Conservation (phyloP, 495 filamentous ascomycete species). For the Parathielavia appendiculata region DNA sequence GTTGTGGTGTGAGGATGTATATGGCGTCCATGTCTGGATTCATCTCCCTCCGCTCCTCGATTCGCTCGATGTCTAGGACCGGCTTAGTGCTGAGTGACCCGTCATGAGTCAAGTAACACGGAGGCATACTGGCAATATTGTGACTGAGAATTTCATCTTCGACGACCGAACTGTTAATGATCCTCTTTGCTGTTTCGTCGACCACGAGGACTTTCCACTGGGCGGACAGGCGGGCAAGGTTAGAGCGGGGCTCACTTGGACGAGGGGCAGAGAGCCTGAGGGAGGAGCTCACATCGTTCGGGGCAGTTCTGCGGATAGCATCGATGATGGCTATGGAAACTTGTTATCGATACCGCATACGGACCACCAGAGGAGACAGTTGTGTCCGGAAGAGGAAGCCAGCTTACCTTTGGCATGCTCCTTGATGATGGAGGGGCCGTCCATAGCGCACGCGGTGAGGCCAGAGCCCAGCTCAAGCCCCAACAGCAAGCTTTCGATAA, state of each 20-base stretch:
- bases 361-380: background rate
- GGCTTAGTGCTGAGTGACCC: slow-evolving; percentile 17
- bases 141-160: slow-evolving; percentile 94
- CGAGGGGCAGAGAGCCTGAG: slow-evolving; percentile 10
- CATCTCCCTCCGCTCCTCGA: slow-evolving; percentile 72
- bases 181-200: slow-evolving; percentile 69
- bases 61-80: slow-evolving; percentile 74
- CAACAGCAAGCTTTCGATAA: background rate
- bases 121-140: slow-evolving; percentile 80
- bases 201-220: slow-evolving; percentile 96
- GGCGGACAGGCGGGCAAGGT: slow-evolving; percentile 8
- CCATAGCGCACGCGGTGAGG: slow-evolving; percentile 23
- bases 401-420: slow-evolving; percentile 34
- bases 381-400: background rate
- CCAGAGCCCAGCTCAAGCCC: slow-evolving; percentile 18
- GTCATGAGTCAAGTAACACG: background rate
- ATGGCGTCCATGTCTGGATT: slow-evolving; percentile 90
- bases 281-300: slow-evolving; percentile 46
- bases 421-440: slow-evolving; percentile 34
- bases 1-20: slow-evolving; percentile 78
- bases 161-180: slow-evolving; percentile 82
- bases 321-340: slow-evolving; percentile 39
- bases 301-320: slow-evolving; percentile 50
- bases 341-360: background rate
- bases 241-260: slow-evolving; percentile 1